Percentiles rank a stretch among this genome's conserved stretches.
phyloP scores from a whole-genome alignment of 2,329 filamentous ascomycete species.

The Eurotiales sp. region DNA sequence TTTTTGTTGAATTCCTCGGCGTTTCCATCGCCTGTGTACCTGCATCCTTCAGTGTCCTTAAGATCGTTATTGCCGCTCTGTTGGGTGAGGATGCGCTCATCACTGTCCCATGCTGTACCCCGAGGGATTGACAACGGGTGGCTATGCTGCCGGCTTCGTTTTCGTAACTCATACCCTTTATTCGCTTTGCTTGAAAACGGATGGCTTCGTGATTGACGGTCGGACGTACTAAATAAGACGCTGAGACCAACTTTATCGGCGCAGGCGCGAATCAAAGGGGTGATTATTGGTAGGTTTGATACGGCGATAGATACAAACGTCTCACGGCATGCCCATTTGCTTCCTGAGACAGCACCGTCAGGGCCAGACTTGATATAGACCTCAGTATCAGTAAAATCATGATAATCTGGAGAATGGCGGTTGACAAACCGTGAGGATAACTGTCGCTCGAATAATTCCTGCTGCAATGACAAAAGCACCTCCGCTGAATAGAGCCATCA shows the following conservation, averaged over 20 bases:
- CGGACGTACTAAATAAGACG: constrained; percentile 23
- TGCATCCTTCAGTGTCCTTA: not conserved
- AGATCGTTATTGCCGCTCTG: not conserved
- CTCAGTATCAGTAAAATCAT: not conserved
- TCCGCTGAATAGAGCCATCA: constrained; percentile 52
- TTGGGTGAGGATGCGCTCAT: constrained; percentile 24
- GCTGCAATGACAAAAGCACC: constrained; percentile 53
- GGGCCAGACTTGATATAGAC: constrained; percentile 23
- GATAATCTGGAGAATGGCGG: not conserved
- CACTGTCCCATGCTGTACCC: constrained; percentile 25
- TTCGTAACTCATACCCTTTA: constrained; percentile 15
- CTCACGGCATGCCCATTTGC: constrained; percentile 41
- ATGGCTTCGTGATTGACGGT: constrained; percentile 19
- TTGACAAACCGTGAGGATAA: constrained; percentile 34
- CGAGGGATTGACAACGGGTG: constrained; percentile 14
- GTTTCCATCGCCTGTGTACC: not conserved
- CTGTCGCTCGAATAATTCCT: constrained; percentile 49
- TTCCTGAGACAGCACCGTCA: constrained; percentile 33
- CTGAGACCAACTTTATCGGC: constrained; percentile 26
- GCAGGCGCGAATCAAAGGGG: constrained; percentile 27
- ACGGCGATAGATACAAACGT: constrained; percentile 41
- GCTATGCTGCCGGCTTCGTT: not conserved
- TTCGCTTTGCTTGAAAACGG: constrained; percentile 20
- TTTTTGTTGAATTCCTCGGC: not conserved
- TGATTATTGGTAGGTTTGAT: constrained; percentile 39